Conservation (phyloP, 2,329 filamentous ascomycete species). For the Penicillium sp. region DNA sequence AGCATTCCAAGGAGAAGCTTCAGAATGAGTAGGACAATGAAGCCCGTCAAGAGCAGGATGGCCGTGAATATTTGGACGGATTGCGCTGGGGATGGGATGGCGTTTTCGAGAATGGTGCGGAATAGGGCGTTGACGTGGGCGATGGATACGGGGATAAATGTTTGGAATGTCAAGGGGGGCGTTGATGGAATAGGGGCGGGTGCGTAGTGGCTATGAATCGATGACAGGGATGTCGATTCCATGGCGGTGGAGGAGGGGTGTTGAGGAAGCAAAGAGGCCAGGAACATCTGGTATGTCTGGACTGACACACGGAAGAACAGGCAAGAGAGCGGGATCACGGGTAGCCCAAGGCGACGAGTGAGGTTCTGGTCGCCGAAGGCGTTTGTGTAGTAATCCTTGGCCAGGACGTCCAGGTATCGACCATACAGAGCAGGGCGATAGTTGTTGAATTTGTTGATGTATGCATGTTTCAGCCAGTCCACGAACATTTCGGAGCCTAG, state of each 20-base stretch:
- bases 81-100: conserved; percentile 47
- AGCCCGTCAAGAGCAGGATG: conserved; percentile 81
- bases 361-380: conserved; percentile 90
- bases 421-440: conserved; percentile 88
- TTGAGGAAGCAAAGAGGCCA: conserved; percentile 81
- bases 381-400: conserved; percentile 97
- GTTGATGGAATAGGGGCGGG: conserved; percentile 68
- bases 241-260: conserved; percentile 57
- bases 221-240: conserved; percentile 44
- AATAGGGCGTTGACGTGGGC: conserved; percentile 43
- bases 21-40: conserved; percentile 79
- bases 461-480: conserved; percentile 95
- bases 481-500: conserved; percentile 96
- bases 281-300: conserved; percentile 98
- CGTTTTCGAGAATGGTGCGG: conserved; percentile 45
- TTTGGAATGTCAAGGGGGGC: conserved; percentile 62
- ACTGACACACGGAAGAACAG: conserved; percentile 92
- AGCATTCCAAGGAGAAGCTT: conserved; percentile 90
- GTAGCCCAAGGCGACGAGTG: conserved; percentile 85
- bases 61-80: conserved; percentile 63
- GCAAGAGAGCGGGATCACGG: conserved; percentile 88
- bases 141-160: conserved; percentile 61
- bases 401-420: conserved; percentile 87
- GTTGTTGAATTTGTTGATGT: conserved; percentile 98
- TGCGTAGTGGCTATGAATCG: conserved; percentile 54